These are phyloP conservation scores for Nicotiana sylvestris DNA, from an alignment of 257 asterid genomes.

Conservation along the genomic window DNA sequence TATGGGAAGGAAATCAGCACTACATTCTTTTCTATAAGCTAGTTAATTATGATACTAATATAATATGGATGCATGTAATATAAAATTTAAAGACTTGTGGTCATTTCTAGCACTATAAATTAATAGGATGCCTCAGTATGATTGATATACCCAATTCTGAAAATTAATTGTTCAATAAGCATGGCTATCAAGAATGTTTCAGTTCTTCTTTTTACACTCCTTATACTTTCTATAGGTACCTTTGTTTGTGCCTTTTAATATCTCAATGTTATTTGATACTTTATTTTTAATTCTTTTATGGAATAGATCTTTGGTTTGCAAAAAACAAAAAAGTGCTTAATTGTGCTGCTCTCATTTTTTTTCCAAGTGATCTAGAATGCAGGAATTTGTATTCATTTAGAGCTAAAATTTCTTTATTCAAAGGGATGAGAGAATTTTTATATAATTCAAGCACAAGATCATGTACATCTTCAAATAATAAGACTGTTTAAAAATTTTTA, in stretches of 20 bases:
- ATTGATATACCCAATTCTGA: not conserved
- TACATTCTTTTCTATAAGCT: not conserved
- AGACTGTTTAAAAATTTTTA: no score
- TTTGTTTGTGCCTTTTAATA: not conserved
- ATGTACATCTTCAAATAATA: no score
- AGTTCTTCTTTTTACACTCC: not conserved
- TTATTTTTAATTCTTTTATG: not conserved
- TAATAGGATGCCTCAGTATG: not conserved
- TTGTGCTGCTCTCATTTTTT: no score
- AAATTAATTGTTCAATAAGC: not conserved
- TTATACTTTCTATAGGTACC: not conserved
- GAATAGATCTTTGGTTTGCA: not conserved
- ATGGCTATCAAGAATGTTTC: not conserved
- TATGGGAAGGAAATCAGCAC: not conserved
- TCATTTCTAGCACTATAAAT: not conserved
- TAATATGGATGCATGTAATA: not conserved
- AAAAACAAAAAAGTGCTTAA: no score
- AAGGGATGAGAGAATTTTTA: not conserved
- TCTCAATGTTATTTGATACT: not conserved
- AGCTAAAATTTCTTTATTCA: not conserved
- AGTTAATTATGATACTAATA: not conserved
- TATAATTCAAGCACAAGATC: no score
- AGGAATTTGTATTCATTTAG: not conserved
- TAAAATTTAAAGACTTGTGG: not conserved
- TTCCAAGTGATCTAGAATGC: not conserved